Conservation (phyloP, 2,329 filamentous ascomycete species). For the Parascedosporium putredinis region DNA sequence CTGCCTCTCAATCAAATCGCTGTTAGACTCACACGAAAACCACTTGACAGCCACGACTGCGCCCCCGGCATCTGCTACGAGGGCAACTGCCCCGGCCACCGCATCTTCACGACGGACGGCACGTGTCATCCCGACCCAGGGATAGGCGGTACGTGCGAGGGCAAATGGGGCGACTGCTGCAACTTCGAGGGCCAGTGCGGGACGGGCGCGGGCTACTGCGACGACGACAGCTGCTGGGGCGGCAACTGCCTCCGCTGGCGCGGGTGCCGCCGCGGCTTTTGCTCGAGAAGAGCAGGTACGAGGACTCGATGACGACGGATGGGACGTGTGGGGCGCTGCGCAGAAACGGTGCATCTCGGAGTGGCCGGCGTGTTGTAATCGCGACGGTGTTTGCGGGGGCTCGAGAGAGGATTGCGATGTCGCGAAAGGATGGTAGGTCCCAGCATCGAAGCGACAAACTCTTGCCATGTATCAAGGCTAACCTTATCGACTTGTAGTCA, state of each 20-base stretch:
- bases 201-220: slow-evolving; percentile 16
- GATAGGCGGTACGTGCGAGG: slow-evolving; percentile 18
- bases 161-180: slow-evolving; percentile 22
- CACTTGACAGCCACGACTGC: slow-evolving; percentile 19
- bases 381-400: background rate
- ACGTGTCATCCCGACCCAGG: slow-evolving; percentile 20
- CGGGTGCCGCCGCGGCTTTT: background rate
- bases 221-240: slow-evolving; percentile 10
- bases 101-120: slow-evolving; percentile 22
- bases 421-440: background rate
- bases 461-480: no score
- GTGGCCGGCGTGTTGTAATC: background rate
- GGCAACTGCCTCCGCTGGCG: slow-evolving; percentile 12
- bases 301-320: background rate
- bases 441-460: no score
- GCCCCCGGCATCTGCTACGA: slow-evolving; percentile 22
- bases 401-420: background rate
- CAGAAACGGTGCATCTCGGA: background rate
- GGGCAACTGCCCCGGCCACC: slow-evolving; percentile 19
- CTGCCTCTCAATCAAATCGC: no score
- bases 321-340: background rate
- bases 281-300: background rate
- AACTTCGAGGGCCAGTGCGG: slow-evolving; percentile 17
- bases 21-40: no score
- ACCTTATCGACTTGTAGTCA: no score